Evolutionary conservation across 2,329 filamentous ascomycete genomes (phyloP).

Genomic region (Decorospora gaudefroyi): DNA sequence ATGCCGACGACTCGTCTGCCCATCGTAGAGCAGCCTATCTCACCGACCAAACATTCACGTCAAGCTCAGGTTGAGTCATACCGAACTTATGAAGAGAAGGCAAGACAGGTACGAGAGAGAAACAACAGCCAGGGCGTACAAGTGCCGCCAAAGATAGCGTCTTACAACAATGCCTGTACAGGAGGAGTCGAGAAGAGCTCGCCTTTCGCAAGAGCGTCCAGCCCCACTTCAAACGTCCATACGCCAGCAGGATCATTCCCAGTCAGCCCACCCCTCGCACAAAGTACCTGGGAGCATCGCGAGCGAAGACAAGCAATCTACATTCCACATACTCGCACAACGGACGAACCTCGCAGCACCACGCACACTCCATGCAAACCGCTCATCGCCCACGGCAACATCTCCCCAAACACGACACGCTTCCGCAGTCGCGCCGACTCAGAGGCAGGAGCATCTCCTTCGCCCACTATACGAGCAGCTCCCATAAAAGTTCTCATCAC

Average conservation of each 20-base stretch:
- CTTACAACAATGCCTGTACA: slow-evolving; percentile 35
- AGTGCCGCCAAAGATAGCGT: slow-evolving; percentile 32
- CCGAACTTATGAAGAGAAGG: slow-evolving; percentile 37
- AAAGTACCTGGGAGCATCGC: slow-evolving; percentile 20
- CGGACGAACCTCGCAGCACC: slow-evolving; percentile 16
- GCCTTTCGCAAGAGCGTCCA: slow-evolving; percentile 9
- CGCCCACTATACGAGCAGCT: slow-evolving; percentile 12
- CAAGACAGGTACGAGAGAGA: slow-evolving; percentile 27
- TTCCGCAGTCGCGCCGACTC: slow-evolving; percentile 17
- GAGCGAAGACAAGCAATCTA: slow-evolving; percentile 2
- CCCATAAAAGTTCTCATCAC: slow-evolving; percentile 32
- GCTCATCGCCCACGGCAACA: neutral
- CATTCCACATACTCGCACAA: slow-evolving; percentile 2
- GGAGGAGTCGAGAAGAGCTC: neutral
- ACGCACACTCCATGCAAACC: slow-evolving; percentile 24
- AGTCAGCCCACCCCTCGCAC: slow-evolving; percentile 27
- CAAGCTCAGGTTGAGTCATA: slow-evolving; percentile 37
- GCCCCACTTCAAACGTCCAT: slow-evolving; percentile 15
- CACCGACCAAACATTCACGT: slow-evolving; percentile 20
- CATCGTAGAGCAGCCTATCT: slow-evolving; percentile 28
- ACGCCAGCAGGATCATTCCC: slow-evolving; percentile 36
- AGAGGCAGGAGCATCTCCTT: slow-evolving; percentile 16
- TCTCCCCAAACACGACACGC: slow-evolving; percentile 1
- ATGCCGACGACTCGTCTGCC: slow-evolving; percentile 43
- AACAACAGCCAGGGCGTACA: slow-evolving; percentile 32